These are phyloP conservation scores for Grosmannia penicillata DNA, from an alignment of 2,329 filamentous ascomycete species.

Conservation along the genomic window DNA sequence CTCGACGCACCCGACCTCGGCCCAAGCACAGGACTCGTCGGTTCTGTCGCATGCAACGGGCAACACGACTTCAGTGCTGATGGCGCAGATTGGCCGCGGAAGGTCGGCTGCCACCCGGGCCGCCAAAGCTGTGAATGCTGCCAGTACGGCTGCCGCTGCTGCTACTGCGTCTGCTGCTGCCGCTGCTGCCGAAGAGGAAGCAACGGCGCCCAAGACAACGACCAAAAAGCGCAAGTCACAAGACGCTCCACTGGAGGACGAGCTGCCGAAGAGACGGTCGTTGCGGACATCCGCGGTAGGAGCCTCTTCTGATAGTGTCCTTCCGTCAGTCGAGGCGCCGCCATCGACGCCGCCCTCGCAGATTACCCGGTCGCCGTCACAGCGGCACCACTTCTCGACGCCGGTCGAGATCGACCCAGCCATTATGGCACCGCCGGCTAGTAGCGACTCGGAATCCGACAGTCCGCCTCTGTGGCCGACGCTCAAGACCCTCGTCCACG, in stretches of 20 bases:
- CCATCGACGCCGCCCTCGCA: constrained; percentile 11
- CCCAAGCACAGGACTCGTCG: constrained; percentile 2
- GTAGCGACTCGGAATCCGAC: constrained; percentile 31
- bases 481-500: constrained; percentile 33
- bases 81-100: constrained; percentile 1
- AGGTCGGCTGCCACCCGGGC: too few relatives aligned
- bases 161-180: too few relatives aligned
- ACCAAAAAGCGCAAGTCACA: constrained; percentile 11
- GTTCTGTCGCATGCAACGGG: not conserved
- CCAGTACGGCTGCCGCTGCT: too few relatives aligned
- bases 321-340: constrained; percentile 16
- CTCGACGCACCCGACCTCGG: not conserved
- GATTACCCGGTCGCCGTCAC: constrained; percentile 3
- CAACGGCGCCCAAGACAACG: too few relatives aligned
- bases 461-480: constrained; percentile 35
- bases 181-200: too few relatives aligned
- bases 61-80: constrained; percentile 7
- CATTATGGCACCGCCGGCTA: constrained; percentile 39
- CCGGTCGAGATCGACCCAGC: constrained; percentile 29
- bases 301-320: not conserved
- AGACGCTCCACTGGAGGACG: constrained; percentile 5
- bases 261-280: constrained; percentile 6
- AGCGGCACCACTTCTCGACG: constrained; percentile 21
- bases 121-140: too few relatives aligned
- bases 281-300: not conserved